Conservation (phyloP, 106 monocot species). For the Dendrobium catenatum region DNA sequence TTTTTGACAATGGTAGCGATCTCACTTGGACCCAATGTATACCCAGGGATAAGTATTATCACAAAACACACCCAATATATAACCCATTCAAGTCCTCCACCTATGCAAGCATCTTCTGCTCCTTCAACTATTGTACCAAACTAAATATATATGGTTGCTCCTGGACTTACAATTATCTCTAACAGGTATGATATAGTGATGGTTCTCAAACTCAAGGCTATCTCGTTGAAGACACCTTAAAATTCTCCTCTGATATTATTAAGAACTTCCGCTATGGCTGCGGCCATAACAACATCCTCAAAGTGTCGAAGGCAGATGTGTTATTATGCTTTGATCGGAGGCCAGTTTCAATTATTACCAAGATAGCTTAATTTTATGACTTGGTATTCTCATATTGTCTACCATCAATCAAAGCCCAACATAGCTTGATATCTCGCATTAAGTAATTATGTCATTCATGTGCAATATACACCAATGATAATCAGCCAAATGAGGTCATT, state of each 20-base stretch:
- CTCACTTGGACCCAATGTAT: constrained; percentile 15
- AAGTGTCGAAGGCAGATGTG: not conserved
- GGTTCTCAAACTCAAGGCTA: constrained; percentile 6
- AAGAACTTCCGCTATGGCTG: constrained; percentile 30
- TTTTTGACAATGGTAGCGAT: constrained; percentile 14
- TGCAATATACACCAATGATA: too few relatives aligned
- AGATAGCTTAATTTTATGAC: constrained; percentile 9
- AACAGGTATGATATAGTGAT: constrained; percentile 17
- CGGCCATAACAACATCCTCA: constrained; percentile 16
- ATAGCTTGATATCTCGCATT: too few relatives aligned
- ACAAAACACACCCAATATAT: too few relatives aligned
- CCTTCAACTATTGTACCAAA: constrained; percentile 4
- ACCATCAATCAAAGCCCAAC: not conserved
- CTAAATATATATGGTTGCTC: not conserved
- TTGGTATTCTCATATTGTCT: constrained; percentile 37
- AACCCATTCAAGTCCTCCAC: too few relatives aligned
- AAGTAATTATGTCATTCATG: too few relatives aligned
- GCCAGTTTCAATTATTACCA: constrained; percentile 3
- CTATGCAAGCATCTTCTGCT: too few relatives aligned
- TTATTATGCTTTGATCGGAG: too few relatives aligned
- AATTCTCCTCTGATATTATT: constrained; percentile 12
- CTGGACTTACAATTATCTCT: constrained; percentile 6
- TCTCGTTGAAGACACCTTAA: not conserved
- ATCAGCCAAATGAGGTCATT: too few relatives aligned
- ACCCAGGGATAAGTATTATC: not conserved